phyloP scores from a whole-genome alignment of 2,329 filamentous ascomycete species.

The Monosporascus sp. region DNA sequence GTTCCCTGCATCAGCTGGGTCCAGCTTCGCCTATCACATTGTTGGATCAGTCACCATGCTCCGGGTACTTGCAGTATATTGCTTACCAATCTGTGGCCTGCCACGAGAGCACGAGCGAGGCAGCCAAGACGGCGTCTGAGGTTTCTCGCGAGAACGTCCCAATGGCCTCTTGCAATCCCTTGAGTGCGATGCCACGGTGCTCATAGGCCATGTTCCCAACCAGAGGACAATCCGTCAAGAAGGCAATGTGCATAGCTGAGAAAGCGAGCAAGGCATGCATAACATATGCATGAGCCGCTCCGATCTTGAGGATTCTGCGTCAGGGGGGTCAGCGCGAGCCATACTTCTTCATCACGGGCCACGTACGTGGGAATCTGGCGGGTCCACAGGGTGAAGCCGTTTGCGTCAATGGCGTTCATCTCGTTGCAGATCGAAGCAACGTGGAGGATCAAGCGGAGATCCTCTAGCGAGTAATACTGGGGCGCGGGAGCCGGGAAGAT shows the following conservation, averaged over 20 bases:
- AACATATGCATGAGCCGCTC: constrained; percentile 77
- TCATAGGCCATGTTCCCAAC: constrained; percentile 87
- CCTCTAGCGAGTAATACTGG: constrained; percentile 67
- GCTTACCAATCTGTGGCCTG: constrained; percentile 92
- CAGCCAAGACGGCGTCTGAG: constrained; percentile 86
- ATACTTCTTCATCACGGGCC: constrained; percentile 9
- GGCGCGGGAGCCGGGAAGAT: constrained; percentile 72
- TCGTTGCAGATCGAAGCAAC: constrained; percentile 82
- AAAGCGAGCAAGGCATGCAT: constrained; percentile 92
- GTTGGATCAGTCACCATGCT: constrained; percentile 29
- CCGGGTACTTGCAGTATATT: constrained; percentile 29
- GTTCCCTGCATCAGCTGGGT: constrained; percentile 88
- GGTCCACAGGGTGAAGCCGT: constrained; percentile 87
- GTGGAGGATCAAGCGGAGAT: constrained; percentile 86
- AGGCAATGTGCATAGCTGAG: constrained; percentile 91
- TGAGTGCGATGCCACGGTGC: constrained; percentile 79
- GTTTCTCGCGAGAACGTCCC: constrained; percentile 78
- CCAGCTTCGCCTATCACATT: constrained; percentile 72
- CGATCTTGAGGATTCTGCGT: constrained; percentile 72
- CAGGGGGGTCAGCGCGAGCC: constrained; percentile 17
- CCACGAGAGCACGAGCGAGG: constrained; percentile 90
- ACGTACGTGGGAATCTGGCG: constrained; percentile 86
- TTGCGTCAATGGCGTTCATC: constrained; percentile 70
- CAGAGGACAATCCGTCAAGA: constrained; percentile 78
- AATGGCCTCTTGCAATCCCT: constrained; percentile 84